These are phyloP conservation scores for Suhomyces ambrosiae DNA, from an alignment of 1,139 yeast genomes.

Conservation along the genomic window DNA sequence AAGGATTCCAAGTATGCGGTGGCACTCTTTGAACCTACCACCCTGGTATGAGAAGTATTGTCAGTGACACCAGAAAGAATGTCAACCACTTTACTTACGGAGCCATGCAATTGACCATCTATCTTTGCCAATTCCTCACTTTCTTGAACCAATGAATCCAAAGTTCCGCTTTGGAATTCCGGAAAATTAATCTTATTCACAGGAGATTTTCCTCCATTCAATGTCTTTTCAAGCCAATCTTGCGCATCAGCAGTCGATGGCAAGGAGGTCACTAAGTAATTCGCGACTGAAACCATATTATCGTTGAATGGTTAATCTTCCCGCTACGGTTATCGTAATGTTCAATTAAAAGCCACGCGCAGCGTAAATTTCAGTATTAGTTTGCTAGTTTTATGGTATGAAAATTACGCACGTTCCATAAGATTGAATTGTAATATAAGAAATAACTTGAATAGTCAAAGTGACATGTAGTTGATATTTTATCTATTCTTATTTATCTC, in stretches of 20 bases:
- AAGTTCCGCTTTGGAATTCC: constrained; percentile 90
- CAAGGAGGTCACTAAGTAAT: constrained; percentile 53
- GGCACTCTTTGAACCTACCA: constrained; percentile 50
- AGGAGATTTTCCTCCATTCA: constrained; percentile 46
- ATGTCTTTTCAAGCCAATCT: constrained; percentile 46
- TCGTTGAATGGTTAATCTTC: constrained; percentile 12
- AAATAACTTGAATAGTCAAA: not conserved
- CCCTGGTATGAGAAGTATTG: constrained; percentile 26
- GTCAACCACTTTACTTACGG: constrained; percentile 77
- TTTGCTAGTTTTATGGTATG: constrained; percentile 1
- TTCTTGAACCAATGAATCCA: constrained; percentile 87
- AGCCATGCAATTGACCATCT: constrained; percentile 70
- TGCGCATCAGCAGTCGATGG: constrained; percentile 51
- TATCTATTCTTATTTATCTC: too few relatives aligned
- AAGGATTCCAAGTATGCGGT: constrained; percentile 71
- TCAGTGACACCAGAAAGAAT: constrained; percentile 58
- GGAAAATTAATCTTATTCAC: constrained; percentile 64
- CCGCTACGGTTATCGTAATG: constrained; percentile 4
- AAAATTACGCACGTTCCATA: constrained; percentile 7
- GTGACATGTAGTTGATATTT: too few relatives aligned
- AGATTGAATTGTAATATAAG: too few relatives aligned
- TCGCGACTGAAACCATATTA: constrained; percentile 28
- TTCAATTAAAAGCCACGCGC: constrained; percentile 7
- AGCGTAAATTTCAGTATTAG: constrained; percentile 9
- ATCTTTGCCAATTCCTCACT: constrained; percentile 84